phyloP scores from a whole-genome alignment of 108 stramenopile species.

The Pelagomonas calceolata region DNA sequence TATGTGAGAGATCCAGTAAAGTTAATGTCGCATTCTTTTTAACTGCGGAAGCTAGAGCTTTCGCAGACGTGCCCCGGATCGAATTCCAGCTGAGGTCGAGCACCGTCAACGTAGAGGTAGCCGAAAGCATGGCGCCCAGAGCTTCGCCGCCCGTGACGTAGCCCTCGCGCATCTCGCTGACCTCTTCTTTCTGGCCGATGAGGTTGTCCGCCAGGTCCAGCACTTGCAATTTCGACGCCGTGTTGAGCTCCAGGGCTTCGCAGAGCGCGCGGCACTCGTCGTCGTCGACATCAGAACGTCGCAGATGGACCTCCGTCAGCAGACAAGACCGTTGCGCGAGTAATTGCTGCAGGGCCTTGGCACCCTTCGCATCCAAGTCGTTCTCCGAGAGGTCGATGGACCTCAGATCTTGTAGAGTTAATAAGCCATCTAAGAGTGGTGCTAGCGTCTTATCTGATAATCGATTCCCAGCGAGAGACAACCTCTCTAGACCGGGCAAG shows the following conservation, averaged over 20 bases:
- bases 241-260: neutral
- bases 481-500: no score
- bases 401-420: no score
- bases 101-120: slow-evolving; percentile 8
- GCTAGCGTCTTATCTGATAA: no score
- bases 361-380: neutral
- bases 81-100: slow-evolving; percentile 21
- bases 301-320: neutral
- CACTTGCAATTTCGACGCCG: neutral
- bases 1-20: slow-evolving; percentile 9
- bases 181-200: neutral
- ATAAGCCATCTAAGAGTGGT: no score
- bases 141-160: slow-evolving; percentile 12
- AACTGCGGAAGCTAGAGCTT: slow-evolving; percentile 9
- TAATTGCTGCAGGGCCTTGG: neutral
- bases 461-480: no score
- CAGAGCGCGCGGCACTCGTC: neutral
- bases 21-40: slow-evolving; percentile 9
- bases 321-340: neutral
- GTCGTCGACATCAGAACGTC: neutral
- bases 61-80: slow-evolving; percentile 15
- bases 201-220: neutral
- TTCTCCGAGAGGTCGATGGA: neutral
- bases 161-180: neutral
- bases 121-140: slow-evolving; percentile 2